Conservation (phyloP, 441 rosid species). For the Dalechampia spathulata region DNA sequence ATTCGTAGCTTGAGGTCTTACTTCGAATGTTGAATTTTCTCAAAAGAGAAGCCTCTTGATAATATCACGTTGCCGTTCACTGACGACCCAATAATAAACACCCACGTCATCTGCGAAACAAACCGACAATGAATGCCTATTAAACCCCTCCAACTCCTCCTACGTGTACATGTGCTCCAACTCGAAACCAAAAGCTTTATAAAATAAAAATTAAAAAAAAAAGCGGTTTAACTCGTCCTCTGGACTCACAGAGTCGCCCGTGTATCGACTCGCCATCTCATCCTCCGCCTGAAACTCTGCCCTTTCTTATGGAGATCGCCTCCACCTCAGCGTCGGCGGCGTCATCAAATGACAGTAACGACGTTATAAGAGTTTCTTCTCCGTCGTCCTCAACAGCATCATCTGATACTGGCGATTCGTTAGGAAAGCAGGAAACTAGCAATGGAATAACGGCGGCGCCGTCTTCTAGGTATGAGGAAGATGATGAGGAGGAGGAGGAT, state of each 20-base stretch:
- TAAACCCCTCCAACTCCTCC: neutral
- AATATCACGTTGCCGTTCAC: too few relatives aligned
- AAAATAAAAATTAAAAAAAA: neutral
- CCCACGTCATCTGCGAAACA: neutral
- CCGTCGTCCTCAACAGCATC: conserved; percentile 22
- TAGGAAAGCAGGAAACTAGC: conserved; percentile 16
- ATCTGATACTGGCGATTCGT: conserved; percentile 20
- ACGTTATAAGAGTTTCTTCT: conserved; percentile 14
- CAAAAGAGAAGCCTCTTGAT: too few relatives aligned
- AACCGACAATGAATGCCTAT: neutral
- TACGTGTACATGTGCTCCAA: neutral
- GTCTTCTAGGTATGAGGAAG: conserved; percentile 33
- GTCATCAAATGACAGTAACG: conserved; percentile 9
- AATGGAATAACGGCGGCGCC: conserved; percentile 13
- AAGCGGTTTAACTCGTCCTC: conserved; percentile 10
- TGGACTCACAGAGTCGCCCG: conserved; percentile 25
- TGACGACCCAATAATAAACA: too few relatives aligned
- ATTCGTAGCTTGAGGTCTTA: too few relatives aligned
- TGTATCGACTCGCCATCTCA: neutral
- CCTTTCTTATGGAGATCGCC: conserved; percentile 44
- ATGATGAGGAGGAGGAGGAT: conserved; percentile 94
- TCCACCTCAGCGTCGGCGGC: neutral
- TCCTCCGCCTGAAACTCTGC: conserved; percentile 1
- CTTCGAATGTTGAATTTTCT: too few relatives aligned
- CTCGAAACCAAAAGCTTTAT: neutral